Percentiles rank a stretch among this genome's conserved stretches.
Evolutionary conservation across 1,284 basidiomycete species (phyloP).

Genomic region (Golubevia pallescens): DNA sequence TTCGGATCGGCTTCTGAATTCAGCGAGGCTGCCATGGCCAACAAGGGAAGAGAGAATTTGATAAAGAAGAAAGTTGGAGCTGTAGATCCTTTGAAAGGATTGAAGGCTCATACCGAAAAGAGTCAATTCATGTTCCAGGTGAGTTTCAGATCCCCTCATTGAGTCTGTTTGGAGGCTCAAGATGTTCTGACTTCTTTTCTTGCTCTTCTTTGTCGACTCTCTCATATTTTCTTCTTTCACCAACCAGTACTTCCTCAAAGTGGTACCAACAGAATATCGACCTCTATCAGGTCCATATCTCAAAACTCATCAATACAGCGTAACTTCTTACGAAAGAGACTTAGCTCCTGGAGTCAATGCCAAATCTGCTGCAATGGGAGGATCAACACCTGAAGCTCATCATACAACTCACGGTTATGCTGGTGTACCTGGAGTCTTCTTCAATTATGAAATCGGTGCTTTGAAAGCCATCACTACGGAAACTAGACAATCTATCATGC

Average conservation of each 20-base stretch:
- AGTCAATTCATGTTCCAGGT: slow-evolving; percentile 66
- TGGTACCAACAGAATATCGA: slow-evolving; percentile 54
- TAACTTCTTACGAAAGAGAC: slow-evolving; percentile 94
- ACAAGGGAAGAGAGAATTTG: neutral
- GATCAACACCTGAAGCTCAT: slow-evolving; percentile 42
- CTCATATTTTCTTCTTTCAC: too few relatives aligned
- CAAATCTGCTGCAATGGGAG: slow-evolving; percentile 16
- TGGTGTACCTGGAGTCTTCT: slow-evolving; percentile 75
- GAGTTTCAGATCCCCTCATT: neutral
- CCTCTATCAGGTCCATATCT: slow-evolving; percentile 62
- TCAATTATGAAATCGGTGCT: slow-evolving; percentile 81
- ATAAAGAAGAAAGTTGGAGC: slow-evolving; percentile 77
- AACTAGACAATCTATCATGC: slow-evolving; percentile 88
- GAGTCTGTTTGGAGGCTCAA: neutral
- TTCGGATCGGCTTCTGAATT: slow-evolving; percentile 66
- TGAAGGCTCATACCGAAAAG: slow-evolving; percentile 70
- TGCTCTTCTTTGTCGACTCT: neutral
- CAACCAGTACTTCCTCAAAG: slow-evolving; percentile 88
- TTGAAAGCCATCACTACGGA: slow-evolving; percentile 52
- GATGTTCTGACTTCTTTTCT: neutral
- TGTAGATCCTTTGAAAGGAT: slow-evolving; percentile 80
- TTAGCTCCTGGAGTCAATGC: slow-evolving; percentile 23
- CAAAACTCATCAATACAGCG: slow-evolving; percentile 88
- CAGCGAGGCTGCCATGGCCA: too few relatives aligned
- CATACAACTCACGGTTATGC: slow-evolving; percentile 78